phyloP scores from a whole-genome alignment of 2,329 filamentous ascomycete genomes.

The Ophiostoma piceae region DNA sequence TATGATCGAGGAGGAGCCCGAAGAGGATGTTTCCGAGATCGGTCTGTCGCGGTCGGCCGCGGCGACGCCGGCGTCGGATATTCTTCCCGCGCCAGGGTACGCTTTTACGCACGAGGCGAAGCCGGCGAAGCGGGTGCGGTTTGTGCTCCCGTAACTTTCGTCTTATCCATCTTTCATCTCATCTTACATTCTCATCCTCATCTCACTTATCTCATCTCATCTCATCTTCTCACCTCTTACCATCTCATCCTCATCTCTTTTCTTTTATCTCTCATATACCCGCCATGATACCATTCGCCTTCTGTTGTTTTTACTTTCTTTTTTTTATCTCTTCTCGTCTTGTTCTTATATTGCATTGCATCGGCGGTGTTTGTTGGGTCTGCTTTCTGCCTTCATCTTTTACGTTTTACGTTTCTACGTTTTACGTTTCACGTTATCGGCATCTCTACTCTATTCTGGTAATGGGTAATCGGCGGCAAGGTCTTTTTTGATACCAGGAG shows the following conservation, averaged over 20 bases:
- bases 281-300: neutral
- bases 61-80: neutral
- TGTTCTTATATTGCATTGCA: neutral
- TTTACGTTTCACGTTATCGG: neutral
- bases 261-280: neutral
- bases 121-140: constrained; percentile 31
- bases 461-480: neutral
- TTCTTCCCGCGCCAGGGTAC: neutral
- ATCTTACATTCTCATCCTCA: neutral
- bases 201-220: neutral
- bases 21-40: neutral
- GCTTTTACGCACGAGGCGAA: neutral
- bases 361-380: neutral
- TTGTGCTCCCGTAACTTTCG: constrained; percentile 21
- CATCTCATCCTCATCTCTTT: neutral
- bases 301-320: neutral
- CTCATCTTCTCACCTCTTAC: neutral
- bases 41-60: constrained; percentile 1
- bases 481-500: constrained; percentile 11
- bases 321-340: neutral
- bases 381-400: neutral
- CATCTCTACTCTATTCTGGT: neutral
- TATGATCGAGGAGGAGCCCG: constrained; percentile 54
- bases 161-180: no score
- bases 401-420: neutral